phyloP scores from a whole-genome alignment of 768 basidiomycete genomes.

The Coprinellus micaceus region DNA sequence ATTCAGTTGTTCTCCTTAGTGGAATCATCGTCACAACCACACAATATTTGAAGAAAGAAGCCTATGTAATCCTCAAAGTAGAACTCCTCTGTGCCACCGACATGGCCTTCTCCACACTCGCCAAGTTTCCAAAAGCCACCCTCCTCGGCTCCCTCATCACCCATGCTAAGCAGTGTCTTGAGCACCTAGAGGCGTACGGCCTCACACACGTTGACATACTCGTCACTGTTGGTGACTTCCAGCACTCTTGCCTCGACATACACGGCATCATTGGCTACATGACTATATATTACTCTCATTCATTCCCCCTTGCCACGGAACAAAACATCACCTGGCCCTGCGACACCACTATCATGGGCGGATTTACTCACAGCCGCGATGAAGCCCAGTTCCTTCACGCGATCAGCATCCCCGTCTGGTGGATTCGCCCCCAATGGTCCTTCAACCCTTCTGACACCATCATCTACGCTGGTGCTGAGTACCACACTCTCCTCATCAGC shows the following conservation, averaged over 20 bases:
- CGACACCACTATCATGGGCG: neutral
- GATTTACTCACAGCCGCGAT: neutral
- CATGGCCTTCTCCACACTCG: neutral
- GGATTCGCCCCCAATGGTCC: neutral
- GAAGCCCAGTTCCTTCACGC: neutral
- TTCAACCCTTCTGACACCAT: neutral
- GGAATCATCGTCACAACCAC: neutral
- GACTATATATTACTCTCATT: neutral
- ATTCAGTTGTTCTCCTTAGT: neutral
- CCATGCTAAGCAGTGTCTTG: neutral
- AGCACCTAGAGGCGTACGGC: neutral
- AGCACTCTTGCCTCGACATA: neutral
- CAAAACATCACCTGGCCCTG: neutral
- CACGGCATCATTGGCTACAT: neutral
- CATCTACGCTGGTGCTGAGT: neutral
- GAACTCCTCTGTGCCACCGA: neutral
- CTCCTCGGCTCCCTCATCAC: neutral
- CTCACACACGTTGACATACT: neutral
- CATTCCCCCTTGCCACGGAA: neutral
- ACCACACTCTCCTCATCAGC: too few relatives aligned
- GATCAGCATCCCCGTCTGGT: constrained; percentile 1
- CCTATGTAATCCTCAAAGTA: neutral
- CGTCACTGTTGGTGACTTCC: neutral
- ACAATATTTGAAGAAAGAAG: neutral
- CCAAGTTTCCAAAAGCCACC: neutral